These are phyloP conservation scores for Sphagnum tenellum DNA, from an alignment of 225 moss, liverwort and hornwort species.

Conservation along the genomic window DNA sequence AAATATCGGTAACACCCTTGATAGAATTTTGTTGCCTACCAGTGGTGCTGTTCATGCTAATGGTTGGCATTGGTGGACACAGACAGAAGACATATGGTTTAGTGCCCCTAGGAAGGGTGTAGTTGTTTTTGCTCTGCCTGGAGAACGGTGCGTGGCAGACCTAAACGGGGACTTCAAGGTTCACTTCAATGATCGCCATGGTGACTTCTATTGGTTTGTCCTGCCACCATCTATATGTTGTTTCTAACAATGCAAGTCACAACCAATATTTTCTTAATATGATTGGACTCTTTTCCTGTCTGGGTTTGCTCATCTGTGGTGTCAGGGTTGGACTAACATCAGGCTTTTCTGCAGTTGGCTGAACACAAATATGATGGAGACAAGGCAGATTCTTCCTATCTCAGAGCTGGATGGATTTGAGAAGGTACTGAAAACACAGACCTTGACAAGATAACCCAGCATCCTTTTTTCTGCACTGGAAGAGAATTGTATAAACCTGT, in stretches of 20 bases:
- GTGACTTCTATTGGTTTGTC: slow-evolving; percentile 51
- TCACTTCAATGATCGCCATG: slow-evolving; percentile 53
- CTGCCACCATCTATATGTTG: too few species aligned
- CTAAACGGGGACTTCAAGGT: slow-evolving; percentile 51
- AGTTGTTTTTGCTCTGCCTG: slow-evolving; percentile 56
- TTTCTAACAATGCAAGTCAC: too few species aligned
- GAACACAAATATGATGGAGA: slow-evolving; percentile 63
- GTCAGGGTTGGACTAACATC: too few species aligned
- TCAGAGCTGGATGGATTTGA: slow-evolving; percentile 59
- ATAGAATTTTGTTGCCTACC: too few species aligned
- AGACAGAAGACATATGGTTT: slow-evolving; percentile 60
- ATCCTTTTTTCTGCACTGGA: too few species aligned
- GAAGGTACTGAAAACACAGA: slow-evolving; percentile 20
- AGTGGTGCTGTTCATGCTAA: too few species aligned
- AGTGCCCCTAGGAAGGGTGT: slow-evolving; percentile 46
- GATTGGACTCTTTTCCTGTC: too few species aligned
- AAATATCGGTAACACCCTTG: too few species aligned
- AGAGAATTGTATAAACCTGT: too few species aligned
- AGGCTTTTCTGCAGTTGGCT: slow-evolving; percentile 34
- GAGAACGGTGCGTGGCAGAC: slow-evolving; percentile 41
- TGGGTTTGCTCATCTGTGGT: too few species aligned
- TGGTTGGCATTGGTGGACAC: slow-evolving; percentile 1
- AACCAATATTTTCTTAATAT: too few species aligned
- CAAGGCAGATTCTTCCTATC: slow-evolving; percentile 31
- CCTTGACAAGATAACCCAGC: too few species aligned